Evolutionary conservation across 148 eudicot genomes (phyloP).

Genomic region (Vaccinium macrocarpon): DNA sequence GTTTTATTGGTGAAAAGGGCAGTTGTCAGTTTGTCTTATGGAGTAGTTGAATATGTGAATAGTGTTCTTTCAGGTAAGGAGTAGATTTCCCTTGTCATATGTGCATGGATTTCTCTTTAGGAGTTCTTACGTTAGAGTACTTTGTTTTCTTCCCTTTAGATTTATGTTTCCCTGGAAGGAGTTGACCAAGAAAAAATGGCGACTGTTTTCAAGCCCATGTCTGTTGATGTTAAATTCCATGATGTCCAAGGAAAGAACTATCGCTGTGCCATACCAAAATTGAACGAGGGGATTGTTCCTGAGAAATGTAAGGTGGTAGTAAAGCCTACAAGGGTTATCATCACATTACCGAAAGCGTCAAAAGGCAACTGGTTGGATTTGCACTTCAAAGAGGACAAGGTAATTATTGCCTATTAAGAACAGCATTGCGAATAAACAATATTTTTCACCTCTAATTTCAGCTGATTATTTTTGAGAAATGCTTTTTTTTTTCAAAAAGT

Average conservation of each 20-base stretch:
- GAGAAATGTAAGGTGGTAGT: slow-evolving; percentile 73
- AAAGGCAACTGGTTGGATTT: slow-evolving; percentile 82
- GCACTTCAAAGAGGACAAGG: slow-evolving; percentile 89
- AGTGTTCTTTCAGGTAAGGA: background rate
- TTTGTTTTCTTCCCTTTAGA: slow-evolving; percentile 33
- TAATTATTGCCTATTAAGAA: slow-evolving; percentile 19
- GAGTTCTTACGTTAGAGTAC: background rate
- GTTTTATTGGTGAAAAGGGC: background rate
- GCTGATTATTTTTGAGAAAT: background rate
- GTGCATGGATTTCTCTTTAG: background rate
- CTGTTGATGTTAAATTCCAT: slow-evolving; percentile 70
- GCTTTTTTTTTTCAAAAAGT: background rate
- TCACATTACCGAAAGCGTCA: slow-evolving; percentile 64
- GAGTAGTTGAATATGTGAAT: background rate
- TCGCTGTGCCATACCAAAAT: slow-evolving; percentile 69
- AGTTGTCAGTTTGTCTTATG: background rate
- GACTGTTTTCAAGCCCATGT: slow-evolving; percentile 47
- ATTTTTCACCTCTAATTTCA: background rate
- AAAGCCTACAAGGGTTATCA: slow-evolving; percentile 74
- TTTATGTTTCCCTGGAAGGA: slow-evolving; percentile 72
- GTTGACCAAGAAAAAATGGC: slow-evolving; percentile 74
- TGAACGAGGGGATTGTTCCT: slow-evolving; percentile 70
- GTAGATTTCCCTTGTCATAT: background rate
- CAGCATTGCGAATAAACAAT: background rate
- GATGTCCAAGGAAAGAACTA: slow-evolving; percentile 87